Base-by-base conservation (phyloP, 2,329 filamentous ascomycete species). In the Scedosporium minutisporum region DNA sequence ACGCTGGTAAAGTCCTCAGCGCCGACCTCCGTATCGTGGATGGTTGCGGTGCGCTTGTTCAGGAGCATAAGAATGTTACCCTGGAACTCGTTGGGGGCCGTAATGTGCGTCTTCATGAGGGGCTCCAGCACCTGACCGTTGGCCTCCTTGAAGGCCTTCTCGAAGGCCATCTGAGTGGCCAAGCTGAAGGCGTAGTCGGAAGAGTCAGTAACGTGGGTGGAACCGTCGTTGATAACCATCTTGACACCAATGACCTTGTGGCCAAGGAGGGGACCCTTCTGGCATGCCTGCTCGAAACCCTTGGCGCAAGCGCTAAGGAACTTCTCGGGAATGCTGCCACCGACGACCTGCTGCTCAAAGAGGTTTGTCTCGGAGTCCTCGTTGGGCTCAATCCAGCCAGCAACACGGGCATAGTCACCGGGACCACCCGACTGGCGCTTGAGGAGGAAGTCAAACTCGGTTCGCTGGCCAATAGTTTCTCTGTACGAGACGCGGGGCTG, bases 41-140 rank as follows among this genome's bases (percentile, higher is more conserved):
- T 97, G 60, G 91, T 89, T 42, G 93, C 92, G 71, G 92, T 95
- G 66, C 95, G 87, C 86, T 99, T 99, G 81, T 97, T 99, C 79
- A 99, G 82, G 59, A 99, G 79, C 70, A 92, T 93, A 63, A 97
- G 90, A 67, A 99, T 89, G 73, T 91, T 93, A 72, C 95, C 95
- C 78, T 99, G 95, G 82, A 97, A 99, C 80, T 99, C 95, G 71
- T 90, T 91, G 57, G 95, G 95, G 0, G 95, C 93, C 38, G 92
- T 96, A 70, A 99, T 92, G 65, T 92, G 93, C 0, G 92, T 97
- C 83, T 97, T 97, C 95, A 99, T 99, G 62, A 99, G 78, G 4
- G 95, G 95, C 77, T 99, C 95, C 42, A 99, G 85, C 9, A 99
- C 87, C 69, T 91, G 85, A 2, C 93, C 93, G 61, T 87, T 84